These are phyloP conservation scores for Phytophthora pisi DNA, from an alignment of 352 stramenopile species.

Conservation along the genomic window DNA sequence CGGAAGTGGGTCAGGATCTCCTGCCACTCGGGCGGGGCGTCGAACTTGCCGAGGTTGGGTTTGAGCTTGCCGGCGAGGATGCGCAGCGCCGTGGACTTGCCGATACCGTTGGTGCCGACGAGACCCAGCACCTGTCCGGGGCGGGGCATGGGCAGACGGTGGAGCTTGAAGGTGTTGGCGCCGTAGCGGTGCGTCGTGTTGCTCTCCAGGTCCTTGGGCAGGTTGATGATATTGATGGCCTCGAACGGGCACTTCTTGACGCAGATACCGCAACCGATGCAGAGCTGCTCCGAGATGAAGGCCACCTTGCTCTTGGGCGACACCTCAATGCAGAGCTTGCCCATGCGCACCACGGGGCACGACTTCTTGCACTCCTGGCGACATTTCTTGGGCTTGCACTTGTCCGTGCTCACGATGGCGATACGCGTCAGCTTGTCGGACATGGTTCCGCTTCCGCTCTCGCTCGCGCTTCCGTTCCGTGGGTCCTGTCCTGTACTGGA, in stretches of 20 bases:
- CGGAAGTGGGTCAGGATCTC: conserved; percentile 99
- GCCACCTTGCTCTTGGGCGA: conserved; percentile 96
- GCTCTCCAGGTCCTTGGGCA: conserved; percentile 98
- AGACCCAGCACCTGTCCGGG: conserved; percentile 98
- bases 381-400: conserved; percentile 99
- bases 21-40: conserved; percentile 98
- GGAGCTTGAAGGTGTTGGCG: conserved; percentile 99
- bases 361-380: conserved; percentile 99
- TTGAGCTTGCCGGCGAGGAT: conserved; percentile 99
- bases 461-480: conserved; percentile 29
- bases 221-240: conserved; percentile 99
- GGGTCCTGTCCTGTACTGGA: conserved; percentile 32
- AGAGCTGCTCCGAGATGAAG: conserved; percentile 99
- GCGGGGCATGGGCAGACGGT: conserved; percentile 98
- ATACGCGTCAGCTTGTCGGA: conserved; percentile 97
- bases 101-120: conserved; percentile 99
- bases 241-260: conserved; percentile 99
- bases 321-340: conserved; percentile 99
- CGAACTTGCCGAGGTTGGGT: conserved; percentile 98
- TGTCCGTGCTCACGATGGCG: conserved; percentile 97
- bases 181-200: conserved; percentile 99
- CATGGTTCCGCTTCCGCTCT: conserved; percentile 40
- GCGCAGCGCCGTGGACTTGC: conserved; percentile 99
- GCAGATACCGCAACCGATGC: conserved; percentile 99
- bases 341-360: conserved; percentile 98